Conservation (phyloP, 169 alveolate species). For the Eimeria falciformis region DNA sequence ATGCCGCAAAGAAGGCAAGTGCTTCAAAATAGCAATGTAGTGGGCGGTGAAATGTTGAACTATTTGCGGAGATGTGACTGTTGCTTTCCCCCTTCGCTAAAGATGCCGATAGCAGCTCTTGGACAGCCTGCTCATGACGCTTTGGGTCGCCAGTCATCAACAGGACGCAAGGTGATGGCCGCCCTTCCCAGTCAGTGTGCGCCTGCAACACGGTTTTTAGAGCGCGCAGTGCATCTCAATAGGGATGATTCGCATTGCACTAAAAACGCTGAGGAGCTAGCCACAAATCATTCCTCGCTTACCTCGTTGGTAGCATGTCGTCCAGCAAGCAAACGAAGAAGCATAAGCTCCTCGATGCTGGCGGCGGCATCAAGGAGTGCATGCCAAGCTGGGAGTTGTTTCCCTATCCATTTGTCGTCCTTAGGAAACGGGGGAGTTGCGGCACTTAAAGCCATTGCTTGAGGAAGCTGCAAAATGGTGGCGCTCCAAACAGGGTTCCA, state of each 20-base stretch:
- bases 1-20: not conserved
- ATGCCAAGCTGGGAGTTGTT: slow-evolving; percentile 9
- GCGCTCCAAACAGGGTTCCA: slow-evolving; percentile 48
- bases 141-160: slow-evolving; percentile 46
- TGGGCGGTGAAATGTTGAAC: not conserved
- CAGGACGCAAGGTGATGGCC: slow-evolving; percentile 14
- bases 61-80: not conserved
- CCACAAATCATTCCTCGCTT: not conserved
- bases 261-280: not conserved
- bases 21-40: not conserved
- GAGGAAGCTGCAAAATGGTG: slow-evolving; percentile 28
- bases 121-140: slow-evolving; percentile 31
- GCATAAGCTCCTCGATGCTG: slow-evolving; percentile 47
- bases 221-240: not conserved
- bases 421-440: not conserved
- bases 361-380: slow-evolving; percentile 50
- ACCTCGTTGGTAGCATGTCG: slow-evolving; percentile 46
- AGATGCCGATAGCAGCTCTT: not conserved
- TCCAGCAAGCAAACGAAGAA: slow-evolving; percentile 48
- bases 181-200: slow-evolving; percentile 28
- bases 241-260: not conserved
- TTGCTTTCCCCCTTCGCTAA: not conserved
- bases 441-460: not conserved
- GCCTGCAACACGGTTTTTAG: no score
- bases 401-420: not conserved